These are phyloP conservation scores for Neotropicomus parvogracilis DNA, from an alignment of 1,284 basidiomycete genomes.

Conservation along the genomic window DNA sequence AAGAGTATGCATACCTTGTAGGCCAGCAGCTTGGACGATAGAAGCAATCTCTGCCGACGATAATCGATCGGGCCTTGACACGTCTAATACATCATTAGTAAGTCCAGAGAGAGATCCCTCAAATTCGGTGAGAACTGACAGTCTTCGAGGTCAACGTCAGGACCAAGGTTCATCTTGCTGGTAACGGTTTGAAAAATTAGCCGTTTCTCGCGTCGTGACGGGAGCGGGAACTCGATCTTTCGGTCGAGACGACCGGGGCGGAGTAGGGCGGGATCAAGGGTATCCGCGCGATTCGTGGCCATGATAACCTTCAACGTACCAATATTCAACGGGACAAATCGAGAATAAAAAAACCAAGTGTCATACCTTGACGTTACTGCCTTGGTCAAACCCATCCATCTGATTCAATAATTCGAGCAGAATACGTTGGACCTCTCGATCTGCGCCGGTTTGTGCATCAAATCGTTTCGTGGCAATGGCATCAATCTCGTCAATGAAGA, in stretches of 20 bases:
- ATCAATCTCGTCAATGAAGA: slow-evolving; percentile 99
- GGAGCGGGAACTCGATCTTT: slow-evolving; percentile 98
- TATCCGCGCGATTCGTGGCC: slow-evolving; percentile 97
- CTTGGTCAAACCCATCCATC: slow-evolving; percentile 99
- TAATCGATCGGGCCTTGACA: slow-evolving; percentile 93
- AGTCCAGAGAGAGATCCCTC: slow-evolving; percentile 4
- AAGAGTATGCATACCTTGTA: slow-evolving; percentile 69
- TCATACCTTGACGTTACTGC: slow-evolving; percentile 93
- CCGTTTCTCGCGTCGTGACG: slow-evolving; percentile 92
- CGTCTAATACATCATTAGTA: slow-evolving; percentile 53
- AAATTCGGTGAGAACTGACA: slow-evolving; percentile 52
- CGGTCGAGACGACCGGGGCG: slow-evolving; percentile 97
- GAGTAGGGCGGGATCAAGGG: slow-evolving; percentile 92
- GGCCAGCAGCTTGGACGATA: slow-evolving; percentile 94
- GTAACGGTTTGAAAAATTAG: slow-evolving; percentile 99
- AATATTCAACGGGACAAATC: neutral
- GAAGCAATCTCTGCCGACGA: slow-evolving; percentile 95
- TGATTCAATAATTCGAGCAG: slow-evolving; percentile 97
- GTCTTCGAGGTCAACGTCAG: slow-evolving; percentile 98
- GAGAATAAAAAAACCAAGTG: neutral
- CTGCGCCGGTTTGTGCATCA: slow-evolving; percentile 98
- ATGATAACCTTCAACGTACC: slow-evolving; percentile 78
- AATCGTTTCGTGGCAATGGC: slow-evolving; percentile 99
- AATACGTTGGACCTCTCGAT: slow-evolving; percentile 98
- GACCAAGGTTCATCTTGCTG: slow-evolving; percentile 95